Evolutionary conservation across 1,139 yeast species (phyloP), one percentile per base, ranked within the genome.

Genomic region (Suhomyces bolitotheri): DNA sequence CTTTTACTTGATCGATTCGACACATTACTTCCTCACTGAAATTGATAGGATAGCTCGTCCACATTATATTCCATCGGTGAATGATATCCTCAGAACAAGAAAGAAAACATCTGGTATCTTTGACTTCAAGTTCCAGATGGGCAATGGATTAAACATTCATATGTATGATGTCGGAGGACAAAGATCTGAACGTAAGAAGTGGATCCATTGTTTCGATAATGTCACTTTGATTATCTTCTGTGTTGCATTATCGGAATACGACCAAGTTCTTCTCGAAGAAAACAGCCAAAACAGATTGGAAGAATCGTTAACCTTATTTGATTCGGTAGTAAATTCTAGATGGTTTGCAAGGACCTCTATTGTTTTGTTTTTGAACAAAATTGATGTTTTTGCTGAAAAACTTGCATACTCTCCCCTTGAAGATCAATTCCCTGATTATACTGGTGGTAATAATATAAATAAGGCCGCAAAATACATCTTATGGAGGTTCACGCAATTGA

Each of bases 141-240:
- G 87, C 25, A 77, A 76, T 33, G 73, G 76, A 4, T 65, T 87
- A 38, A 80, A 80, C 52, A 76, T 88, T 39, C 95, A 87, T 59
- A 79, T 89, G 73, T 88, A 75, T 56, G 97, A 89, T 58, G 96
- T 89, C 32, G 97, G 97, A 44, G 97, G 97, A 2, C 97, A 89
- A 62, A 69, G 97, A 50, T 81, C 92, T 2, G 97, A 89, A 63
- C 78, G 97, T 36, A 87, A 87, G 54, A 89, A 89, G 59, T 89
- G 97, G 97, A 89, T 89, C 47, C 95, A 89, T 60, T 89, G 96
- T 56, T 89, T 89, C 53, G 96, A 89, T 60, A 88, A 89, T 51
- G 97, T 89, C 22, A 85, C 96, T 0, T 70, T 86, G 33, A 85
- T 89, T 32, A 87, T 89, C 40, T 89, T 88, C 58, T 88, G 96